Conservation (phyloP, 2,329 filamentous ascomycete species). For the Elsinoe australis region DNA sequence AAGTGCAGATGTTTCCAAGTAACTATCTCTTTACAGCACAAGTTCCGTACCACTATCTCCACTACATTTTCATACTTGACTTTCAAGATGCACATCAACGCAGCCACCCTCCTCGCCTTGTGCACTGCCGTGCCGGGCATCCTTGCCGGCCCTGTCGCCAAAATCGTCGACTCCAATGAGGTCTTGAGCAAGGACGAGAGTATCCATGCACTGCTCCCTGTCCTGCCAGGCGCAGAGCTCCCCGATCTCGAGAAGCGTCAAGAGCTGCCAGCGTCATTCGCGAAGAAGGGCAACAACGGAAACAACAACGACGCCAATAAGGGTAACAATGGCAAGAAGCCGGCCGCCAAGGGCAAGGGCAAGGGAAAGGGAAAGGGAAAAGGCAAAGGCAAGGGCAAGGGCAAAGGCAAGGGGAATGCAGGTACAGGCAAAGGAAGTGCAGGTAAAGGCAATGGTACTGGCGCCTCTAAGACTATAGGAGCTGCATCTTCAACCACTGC, state of each 20-base stretch:
- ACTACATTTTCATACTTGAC: not conserved
- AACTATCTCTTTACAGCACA: too few relatives aligned
- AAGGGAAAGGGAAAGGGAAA: not conserved
- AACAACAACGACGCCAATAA: not conserved
- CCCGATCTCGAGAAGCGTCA: too few relatives aligned
- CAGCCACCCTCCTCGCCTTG: constrained; percentile 9
- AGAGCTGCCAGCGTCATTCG: too few relatives aligned
- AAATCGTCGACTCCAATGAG: not conserved
- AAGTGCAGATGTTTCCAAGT: too few relatives aligned
- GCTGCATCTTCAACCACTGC: too few relatives aligned
- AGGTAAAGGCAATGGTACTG: not conserved
- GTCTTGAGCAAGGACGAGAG: not conserved
- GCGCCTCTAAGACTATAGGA: too few relatives aligned
- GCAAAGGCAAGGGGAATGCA: not conserved
- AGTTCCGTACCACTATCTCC: not conserved
- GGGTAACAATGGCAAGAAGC: not conserved
- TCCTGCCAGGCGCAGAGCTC: too few relatives aligned
- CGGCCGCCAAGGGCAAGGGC: not conserved
- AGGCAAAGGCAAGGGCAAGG: not conserved
- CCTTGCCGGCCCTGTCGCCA: constrained; percentile 1
- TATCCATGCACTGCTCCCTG: not conserved
- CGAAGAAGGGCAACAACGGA: too few relatives aligned
- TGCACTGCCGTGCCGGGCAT: not conserved
- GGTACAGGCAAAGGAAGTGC: not conserved
- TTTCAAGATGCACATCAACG: constrained; percentile 10